Percentiles rank a stretch among this genome's conserved stretches.
Evolutionary conservation across 208 protist species (phyloP).

Genomic region (Trypanosoma rangeli): DNA sequence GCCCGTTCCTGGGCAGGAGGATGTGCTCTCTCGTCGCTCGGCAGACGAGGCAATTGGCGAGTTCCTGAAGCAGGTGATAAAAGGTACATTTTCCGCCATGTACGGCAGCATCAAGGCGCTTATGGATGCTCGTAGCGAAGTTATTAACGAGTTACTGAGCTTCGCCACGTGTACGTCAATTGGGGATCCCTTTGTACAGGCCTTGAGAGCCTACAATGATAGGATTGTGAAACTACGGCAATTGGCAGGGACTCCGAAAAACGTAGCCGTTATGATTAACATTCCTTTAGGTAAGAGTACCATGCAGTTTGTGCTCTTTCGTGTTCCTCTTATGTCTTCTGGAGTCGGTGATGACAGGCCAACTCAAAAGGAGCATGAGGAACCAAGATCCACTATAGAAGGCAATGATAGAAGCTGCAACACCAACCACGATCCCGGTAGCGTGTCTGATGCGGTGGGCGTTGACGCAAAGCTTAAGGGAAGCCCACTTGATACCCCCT

Average conservation of each 20-base stretch:
- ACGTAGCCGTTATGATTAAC: conserved; percentile 32
- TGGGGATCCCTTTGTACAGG: conserved; percentile 25
- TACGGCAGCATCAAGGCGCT: conserved; percentile 32
- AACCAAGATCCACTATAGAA: background rate
- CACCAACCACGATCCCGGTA: background rate
- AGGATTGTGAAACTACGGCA: conserved; percentile 18
- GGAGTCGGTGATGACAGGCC: background rate
- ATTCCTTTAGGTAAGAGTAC: conserved; percentile 15
- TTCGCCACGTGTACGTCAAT: conserved; percentile 24
- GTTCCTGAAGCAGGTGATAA: conserved; percentile 32
- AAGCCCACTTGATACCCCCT: conserved; percentile 12
- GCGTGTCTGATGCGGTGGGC: background rate
- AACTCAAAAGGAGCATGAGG: background rate
- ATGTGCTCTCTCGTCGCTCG: conserved; percentile 1
- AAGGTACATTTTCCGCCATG: conserved; percentile 33
- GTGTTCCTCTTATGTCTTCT: conserved; percentile 9
- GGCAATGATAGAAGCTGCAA: background rate
- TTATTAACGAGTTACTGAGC: conserved; percentile 31
- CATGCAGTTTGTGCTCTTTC: conserved; percentile 25
- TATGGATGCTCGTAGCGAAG: conserved; percentile 34
- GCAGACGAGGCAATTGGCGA: conserved; percentile 22
- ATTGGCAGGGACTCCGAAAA: conserved; percentile 12
- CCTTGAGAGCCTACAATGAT: conserved; percentile 17
- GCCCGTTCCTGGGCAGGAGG: conserved; percentile 26
- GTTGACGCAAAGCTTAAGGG: background rate